Base-by-base conservation (phyloP, 805 yeast species). In the Nematodospora valgi region DNA sequence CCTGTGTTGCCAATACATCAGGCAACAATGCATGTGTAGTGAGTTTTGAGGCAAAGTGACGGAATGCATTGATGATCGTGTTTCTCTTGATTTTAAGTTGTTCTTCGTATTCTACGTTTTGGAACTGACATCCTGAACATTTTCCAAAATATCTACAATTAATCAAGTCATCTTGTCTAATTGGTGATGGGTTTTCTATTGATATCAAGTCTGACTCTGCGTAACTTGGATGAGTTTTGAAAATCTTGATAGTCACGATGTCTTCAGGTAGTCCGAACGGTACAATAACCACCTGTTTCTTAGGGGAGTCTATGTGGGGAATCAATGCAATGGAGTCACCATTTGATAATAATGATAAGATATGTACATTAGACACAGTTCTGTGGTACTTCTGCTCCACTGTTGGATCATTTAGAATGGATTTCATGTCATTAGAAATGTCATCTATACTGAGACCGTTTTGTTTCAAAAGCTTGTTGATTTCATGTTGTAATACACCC, bases 51-150 rank as follows among this genome's bases (percentile, higher is more conserved):
- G 91, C 87, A 53, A 86, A 81, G 55, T 71, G 83, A 40, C 75
- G 73, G 62, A 78, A 93, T 1, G 98, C 98, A 51, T 86, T 85
- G 16, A 58, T 70, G 18, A 93, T 83, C 2, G 94, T 88, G 18
- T 76, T 63, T 41, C 76, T 27, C 27, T 34, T 93, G 52, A 84
- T 70, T 34, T 59, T 62, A 35, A 93, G 66, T 61, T 91, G 98
- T 27, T 79, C 70, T 1, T 70, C 71, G 55, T 93, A 93, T 2
- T 74, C 68, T 22, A 88, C 63, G 56, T 78, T 78, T 56, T 93
- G 98, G 54, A 80, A 87, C 62, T 93, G 98, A 58, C 98, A 89
- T 3, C 98, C 98, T 1, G 95, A 86, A 57, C 97, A 89, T 44
- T 78, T 77, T 10, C 95, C 95, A 62, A 91, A 93, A 62, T 93